A percentile compares a stretch with the other conserved stretches of the same genome.
These are phyloP conservation scores for Martiniozyma abietophila DNA, from an alignment of 805 yeast genomes.

Conservation along the genomic window DNA sequence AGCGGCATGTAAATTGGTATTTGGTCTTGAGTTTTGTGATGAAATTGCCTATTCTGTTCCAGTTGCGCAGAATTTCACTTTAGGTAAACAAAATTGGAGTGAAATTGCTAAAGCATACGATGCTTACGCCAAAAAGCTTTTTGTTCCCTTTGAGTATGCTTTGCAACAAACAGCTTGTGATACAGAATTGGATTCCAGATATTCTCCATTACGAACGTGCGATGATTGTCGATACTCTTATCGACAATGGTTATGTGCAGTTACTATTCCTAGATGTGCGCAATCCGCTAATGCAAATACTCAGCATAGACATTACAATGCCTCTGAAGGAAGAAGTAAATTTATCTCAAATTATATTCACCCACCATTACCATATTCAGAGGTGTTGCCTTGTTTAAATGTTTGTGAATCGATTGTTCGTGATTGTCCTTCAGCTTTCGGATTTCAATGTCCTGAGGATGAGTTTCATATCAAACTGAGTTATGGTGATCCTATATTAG, in stretches of 20 bases:
- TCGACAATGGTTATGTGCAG: slow-evolving; percentile 83
- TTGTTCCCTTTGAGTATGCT: slow-evolving; percentile 62
- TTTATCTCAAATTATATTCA: slow-evolving; percentile 44
- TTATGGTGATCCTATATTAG: slow-evolving; percentile 26
- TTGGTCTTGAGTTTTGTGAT: slow-evolving; percentile 65
- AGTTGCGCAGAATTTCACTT: slow-evolving; percentile 21
- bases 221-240: slow-evolving; percentile 63
- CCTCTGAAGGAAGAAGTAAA: slow-evolving; percentile 48
- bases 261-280: slow-evolving; percentile 80
- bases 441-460: slow-evolving; percentile 60
- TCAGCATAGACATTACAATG: slow-evolving; percentile 38
- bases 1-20: slow-evolving; percentile 63
- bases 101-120: slow-evolving; percentile 49
- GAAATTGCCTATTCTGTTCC: slow-evolving; percentile 89
- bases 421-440: slow-evolving; percentile 74
- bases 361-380: slow-evolving; percentile 56
- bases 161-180: slow-evolving; percentile 73
- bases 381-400: slow-evolving; percentile 78
- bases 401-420: slow-evolving; percentile 71
- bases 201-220: slow-evolving; percentile 69
- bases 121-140: slow-evolving; percentile 44
- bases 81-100: slow-evolving; percentile 24
- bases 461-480: slow-evolving; percentile 30
- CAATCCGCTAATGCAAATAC: slow-evolving; percentile 30
- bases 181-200: slow-evolving; percentile 51